These are phyloP conservation scores for Takakia lepidozioides DNA, from an alignment of 225 moss, liverwort and hornwort species.

Conservation along the genomic window DNA sequence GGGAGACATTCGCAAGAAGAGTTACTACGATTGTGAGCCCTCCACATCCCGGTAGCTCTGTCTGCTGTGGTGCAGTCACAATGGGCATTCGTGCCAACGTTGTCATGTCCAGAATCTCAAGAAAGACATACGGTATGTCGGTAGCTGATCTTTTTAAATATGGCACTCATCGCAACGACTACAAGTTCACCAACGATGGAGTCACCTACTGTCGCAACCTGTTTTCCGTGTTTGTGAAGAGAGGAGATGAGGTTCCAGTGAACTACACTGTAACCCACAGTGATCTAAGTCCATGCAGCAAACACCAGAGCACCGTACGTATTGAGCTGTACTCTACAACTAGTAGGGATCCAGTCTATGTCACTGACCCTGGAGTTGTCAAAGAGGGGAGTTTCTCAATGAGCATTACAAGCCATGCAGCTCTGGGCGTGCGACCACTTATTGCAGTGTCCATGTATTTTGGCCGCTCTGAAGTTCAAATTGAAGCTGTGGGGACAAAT, in stretches of 20 bases:
- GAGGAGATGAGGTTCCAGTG: conserved; percentile 8
- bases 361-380: conserved; percentile 17
- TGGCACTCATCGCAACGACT: conserved; percentile 20
- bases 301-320: conserved; percentile 31
- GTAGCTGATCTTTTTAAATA: neutral
- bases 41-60: conserved; percentile 10
- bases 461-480: conserved; percentile 40
- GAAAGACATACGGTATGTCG: conserved; percentile 12
- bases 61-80: conserved; percentile 13
- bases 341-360: conserved; percentile 22
- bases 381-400: conserved; percentile 43
- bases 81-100: conserved; percentile 10
- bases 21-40: conserved; percentile 10
- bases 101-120: conserved; percentile 10
- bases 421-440: conserved; percentile 7
- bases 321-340: conserved; percentile 26
- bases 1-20: neutral
- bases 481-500: conserved; percentile 36
- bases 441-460: conserved; percentile 52
- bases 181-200: neutral
- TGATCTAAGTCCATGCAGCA: conserved; percentile 23
- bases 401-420: conserved; percentile 14
- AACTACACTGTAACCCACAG: conserved; percentile 29
- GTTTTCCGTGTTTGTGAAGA: neutral
- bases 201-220: neutral